These are phyloP conservation scores for Umbelopsis vinacea DNA, from an alignment of 192 early-diverging fungal genomes.

Conservation along the genomic window DNA sequence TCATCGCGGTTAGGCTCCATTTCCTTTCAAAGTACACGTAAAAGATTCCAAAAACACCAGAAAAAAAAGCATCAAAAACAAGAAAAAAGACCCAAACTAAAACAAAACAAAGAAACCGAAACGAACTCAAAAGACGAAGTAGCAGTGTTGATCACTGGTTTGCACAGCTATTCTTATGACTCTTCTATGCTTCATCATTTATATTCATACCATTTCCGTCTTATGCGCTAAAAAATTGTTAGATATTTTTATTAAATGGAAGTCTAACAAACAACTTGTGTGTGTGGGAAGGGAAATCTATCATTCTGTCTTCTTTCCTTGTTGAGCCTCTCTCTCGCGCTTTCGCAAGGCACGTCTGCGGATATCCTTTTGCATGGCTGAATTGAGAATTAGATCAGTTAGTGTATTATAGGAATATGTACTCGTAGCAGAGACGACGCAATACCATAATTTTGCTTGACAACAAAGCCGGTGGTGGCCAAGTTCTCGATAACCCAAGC, in stretches of 20 bases:
- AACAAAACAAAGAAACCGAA: not conserved
- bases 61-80: not conserved
- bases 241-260: not conserved
- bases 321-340: slow-evolving; percentile 60
- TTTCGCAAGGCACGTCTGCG: slow-evolving; percentile 76
- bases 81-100: not conserved
- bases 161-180: slow-evolving; percentile 10
- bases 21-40: not conserved
- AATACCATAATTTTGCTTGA: slow-evolving; percentile 58
- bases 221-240: not conserved
- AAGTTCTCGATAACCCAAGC: slow-evolving; percentile 73
- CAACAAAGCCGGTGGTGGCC: slow-evolving; percentile 58
- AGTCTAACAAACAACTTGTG: not conserved
- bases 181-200: slow-evolving; percentile 5
- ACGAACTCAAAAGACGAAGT: not conserved
- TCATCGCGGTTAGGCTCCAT: slow-evolving; percentile 5
- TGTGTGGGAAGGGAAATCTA: not conserved
- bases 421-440: not conserved
- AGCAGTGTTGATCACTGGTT: slow-evolving; percentile 8
- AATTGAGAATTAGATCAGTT: not conserved
- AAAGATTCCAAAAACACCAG: not conserved
- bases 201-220: not conserved
- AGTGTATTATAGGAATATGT: slow-evolving; percentile 18
- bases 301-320: slow-evolving; percentile 1
- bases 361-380: slow-evolving; percentile 64